phyloP scores from a whole-genome alignment of 805 yeast genomes.

The Saturnispora galanensis region DNA sequence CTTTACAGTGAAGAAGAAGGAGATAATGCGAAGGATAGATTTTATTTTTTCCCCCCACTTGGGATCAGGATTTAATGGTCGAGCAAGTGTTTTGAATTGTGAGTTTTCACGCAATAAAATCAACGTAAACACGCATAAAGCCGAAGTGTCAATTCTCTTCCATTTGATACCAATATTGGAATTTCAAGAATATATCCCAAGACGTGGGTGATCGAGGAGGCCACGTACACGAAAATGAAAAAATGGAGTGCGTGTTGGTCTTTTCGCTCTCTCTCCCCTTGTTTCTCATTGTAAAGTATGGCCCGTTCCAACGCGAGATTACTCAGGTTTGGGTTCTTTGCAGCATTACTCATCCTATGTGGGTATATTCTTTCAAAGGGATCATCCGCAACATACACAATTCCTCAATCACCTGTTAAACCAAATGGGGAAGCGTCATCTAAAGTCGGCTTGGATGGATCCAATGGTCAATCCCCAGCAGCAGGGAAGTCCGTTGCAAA shows the following conservation, averaged over 20 bases:
- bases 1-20: not conserved
- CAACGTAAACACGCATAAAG: not conserved
- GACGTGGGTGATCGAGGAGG: no score
- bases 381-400: constrained; percentile 27
- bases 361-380: constrained; percentile 41
- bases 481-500: not conserved
- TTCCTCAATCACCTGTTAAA: constrained; percentile 5
- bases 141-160: not conserved
- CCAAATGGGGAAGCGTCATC: not conserved
- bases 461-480: not conserved
- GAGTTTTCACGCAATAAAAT: not conserved
- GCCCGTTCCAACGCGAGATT: constrained; percentile 40
- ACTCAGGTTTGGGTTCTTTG: constrained; percentile 39
- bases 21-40: not conserved
- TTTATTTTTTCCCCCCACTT: not conserved
- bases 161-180: not conserved
- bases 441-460: not conserved
- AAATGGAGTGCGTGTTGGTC: not conserved
- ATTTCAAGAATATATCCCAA: not conserved
- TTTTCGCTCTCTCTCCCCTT: not conserved
- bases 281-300: constrained; percentile 17
- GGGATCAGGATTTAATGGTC: not conserved
- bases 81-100: not conserved
- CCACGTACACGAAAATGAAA: not conserved
- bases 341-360: constrained; percentile 35